Percentiles rank a stretch among this genome's conserved stretches.
phyloP scores from a whole-genome alignment of 73 alveolate genomes.

The Effrenium voratum region DNA sequence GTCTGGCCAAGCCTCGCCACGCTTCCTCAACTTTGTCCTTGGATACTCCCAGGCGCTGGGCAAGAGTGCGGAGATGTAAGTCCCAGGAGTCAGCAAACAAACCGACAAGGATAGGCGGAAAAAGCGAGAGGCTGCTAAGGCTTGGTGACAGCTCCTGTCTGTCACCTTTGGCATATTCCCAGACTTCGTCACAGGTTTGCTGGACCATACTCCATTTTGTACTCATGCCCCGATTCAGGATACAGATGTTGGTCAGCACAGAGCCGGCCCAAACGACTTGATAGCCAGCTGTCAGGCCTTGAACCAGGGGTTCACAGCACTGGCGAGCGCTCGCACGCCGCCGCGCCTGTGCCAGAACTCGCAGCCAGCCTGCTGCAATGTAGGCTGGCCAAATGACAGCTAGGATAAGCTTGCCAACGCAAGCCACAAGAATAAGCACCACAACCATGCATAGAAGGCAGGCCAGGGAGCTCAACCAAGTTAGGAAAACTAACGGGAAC shows the following conservation, averaged over 20 bases:
- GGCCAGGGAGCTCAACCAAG: conserved; percentile 2
- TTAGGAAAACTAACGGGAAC: conserved; percentile 39
- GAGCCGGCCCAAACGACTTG: conserved; percentile 82
- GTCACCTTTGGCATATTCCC: conserved; percentile 57
- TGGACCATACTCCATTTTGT: conserved; percentile 5
- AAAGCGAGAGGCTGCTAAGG: conserved; percentile 18
- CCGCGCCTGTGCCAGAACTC: conserved; percentile 69
- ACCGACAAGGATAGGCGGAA: conserved; percentile 42
- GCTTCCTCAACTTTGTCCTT: conserved; percentile 8
- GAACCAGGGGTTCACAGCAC: conserved; percentile 67
- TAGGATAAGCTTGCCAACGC: conserved; percentile 38
- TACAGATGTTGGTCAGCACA: conserved; percentile 32
- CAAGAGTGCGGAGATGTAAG: conserved; percentile 47
- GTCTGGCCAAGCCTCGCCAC: conserved; percentile 67
- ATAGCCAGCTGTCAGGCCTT: conserved; percentile 63
- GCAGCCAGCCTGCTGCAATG: conserved; percentile 71
- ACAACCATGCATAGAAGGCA: not conserved
- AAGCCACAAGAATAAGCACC: conserved; percentile 6
- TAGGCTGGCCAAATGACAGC: conserved; percentile 87
- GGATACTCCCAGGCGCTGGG: conserved; percentile 36
- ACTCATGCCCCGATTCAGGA: not conserved
- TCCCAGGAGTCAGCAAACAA: conserved; percentile 38
- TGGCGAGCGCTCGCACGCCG: conserved; percentile 30
- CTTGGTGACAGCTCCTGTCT: conserved; percentile 23
- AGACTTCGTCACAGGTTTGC: conserved; percentile 16